Evolutionary conservation across 495 filamentous ascomycete genomes (phyloP), one percentile per base, ranked within the genome.

Genomic region (Penicillium manginii): DNA sequence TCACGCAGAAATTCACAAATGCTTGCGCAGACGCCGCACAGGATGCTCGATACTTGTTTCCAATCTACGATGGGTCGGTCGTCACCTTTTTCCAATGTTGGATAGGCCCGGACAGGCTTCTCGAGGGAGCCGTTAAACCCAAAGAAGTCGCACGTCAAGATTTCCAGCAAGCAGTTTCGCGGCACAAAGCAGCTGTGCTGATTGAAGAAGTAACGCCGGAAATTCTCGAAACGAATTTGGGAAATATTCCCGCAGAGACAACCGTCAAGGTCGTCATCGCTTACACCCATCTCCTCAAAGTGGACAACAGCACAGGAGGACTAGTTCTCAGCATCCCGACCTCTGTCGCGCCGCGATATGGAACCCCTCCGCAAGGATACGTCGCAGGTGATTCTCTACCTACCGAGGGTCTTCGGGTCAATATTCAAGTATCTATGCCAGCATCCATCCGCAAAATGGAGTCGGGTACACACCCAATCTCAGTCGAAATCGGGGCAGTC

Each of bases 271-370:
- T 61, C 2, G 40, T 58, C 31, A 49, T 65, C 23, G 43, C 54
- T 18, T 61, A 50, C 29, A 47, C 63, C 31, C 63, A 35, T 31
- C 55, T 64, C 17, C 62, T 72, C 2, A 72, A 70, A 46, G 29
- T 50, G 0, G 57, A 68, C 32, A 40, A 37, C 4, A 58, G 46
- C 6, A 58, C 55, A 0, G 60, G 62, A 23, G 67, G 62, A 0
- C 21, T 62, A 0, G 35, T 63, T 3, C 52, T 72, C 17, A 72
- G 60, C 11, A 53, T 72, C 40, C 69, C 69, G 19, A 70, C 64
- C 2, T 65, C 57, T 21, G 52, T 72, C 10, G 69, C 67, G 4
- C 66, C 69, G 1, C 19, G 69, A 43, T 72, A 72, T 53, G 69
- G 69, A 12, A 15, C 22, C 17, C 37, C 46, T 12, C 58, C 55